A percentile compares a stretch with the other conserved stretches of the same genome.
phyloP scores from a whole-genome alignment of 2,329 filamentous ascomycete species.

The Hypoxylon sp. region DNA sequence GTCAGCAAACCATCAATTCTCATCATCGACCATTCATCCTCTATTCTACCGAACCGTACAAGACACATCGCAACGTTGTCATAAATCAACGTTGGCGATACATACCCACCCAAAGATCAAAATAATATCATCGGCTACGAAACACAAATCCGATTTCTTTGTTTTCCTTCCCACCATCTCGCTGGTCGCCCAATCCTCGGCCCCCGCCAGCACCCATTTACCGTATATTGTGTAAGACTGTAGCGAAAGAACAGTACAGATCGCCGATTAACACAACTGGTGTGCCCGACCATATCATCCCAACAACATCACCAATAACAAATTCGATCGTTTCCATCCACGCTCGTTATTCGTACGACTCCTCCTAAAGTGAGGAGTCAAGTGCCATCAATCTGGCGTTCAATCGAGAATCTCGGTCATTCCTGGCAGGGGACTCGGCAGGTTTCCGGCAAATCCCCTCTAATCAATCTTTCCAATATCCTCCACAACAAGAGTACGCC shows the following conservation, averaged over 20 bases:
- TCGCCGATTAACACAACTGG: slow-evolving; percentile 31
- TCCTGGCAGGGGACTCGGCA: slow-evolving; percentile 47
- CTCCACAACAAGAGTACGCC: slow-evolving; percentile 49
- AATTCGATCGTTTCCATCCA: slow-evolving; percentile 27
- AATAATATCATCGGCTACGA: slow-evolving; percentile 27
- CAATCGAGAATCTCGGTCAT: slow-evolving; percentile 48
- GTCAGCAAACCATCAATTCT: slow-evolving; percentile 30
- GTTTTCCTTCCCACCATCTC: slow-evolving; percentile 16
- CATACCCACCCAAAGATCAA: slow-evolving; percentile 6
- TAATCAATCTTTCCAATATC: slow-evolving; percentile 45
- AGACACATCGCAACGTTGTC: slow-evolving; percentile 24
- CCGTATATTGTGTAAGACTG: slow-evolving; percentile 19
- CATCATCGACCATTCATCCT: slow-evolving; percentile 26
- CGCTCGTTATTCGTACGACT: slow-evolving; percentile 43
- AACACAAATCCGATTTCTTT: slow-evolving; percentile 28
- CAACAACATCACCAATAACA: slow-evolving; percentile 26
- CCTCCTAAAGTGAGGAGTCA: slow-evolving; percentile 50
- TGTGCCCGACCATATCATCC: slow-evolving; percentile 19
- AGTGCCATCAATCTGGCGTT: slow-evolving; percentile 52
- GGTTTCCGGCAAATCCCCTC: slow-evolving; percentile 51
- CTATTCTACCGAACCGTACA: slow-evolving; percentile 12
- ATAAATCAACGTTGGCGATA: slow-evolving; percentile 23
- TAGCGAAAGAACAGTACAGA: slow-evolving; percentile 16
- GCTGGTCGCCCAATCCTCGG: slow-evolving; percentile 11
- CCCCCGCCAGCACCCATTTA: slow-evolving; percentile 24